A percentile compares a stretch with the other conserved stretches of the same genome.
Conservation (phyloP, 257 asterid genomes). For the Primulina tabacum region DNA sequence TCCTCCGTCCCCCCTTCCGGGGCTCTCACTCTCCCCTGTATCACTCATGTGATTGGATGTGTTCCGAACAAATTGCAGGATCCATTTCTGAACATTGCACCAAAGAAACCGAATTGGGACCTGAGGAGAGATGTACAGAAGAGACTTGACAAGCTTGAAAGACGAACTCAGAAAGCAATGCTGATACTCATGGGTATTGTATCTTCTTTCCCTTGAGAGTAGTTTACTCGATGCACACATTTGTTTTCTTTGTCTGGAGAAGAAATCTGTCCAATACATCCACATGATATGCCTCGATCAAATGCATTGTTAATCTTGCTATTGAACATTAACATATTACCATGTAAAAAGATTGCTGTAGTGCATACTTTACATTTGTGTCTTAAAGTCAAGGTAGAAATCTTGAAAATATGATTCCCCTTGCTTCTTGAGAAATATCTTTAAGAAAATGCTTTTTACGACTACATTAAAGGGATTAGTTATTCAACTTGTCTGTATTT, state of each 20-base stretch:
- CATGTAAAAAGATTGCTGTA: not conserved
- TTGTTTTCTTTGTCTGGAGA: not conserved
- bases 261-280: not conserved
- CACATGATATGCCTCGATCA: not conserved
- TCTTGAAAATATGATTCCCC: not conserved
- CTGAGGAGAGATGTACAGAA: conserved; percentile 90
- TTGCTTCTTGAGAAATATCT: not conserved
- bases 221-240: not conserved
- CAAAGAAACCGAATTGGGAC: conserved; percentile 98
- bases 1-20: not conserved
- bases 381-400: not conserved
- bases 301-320: not conserved
- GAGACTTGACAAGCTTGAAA: conserved; percentile 89
- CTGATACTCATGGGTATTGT: conserved; percentile 63
- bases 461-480: not conserved
- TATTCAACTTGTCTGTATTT: not conserved
- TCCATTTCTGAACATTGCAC: conserved; percentile 91
- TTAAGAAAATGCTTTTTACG: not conserved
- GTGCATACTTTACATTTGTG: not conserved
- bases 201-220: conserved; percentile 20
- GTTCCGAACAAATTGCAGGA: conserved; percentile 43
- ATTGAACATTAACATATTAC: not conserved
- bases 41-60: conserved; percentile 1
- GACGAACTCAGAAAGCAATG: conserved; percentile 84
- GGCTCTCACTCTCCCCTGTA: not conserved